Base-by-base conservation (phyloP, 768 basidiomycete genomes). In the Coprinellus aureogranulatus region DNA sequence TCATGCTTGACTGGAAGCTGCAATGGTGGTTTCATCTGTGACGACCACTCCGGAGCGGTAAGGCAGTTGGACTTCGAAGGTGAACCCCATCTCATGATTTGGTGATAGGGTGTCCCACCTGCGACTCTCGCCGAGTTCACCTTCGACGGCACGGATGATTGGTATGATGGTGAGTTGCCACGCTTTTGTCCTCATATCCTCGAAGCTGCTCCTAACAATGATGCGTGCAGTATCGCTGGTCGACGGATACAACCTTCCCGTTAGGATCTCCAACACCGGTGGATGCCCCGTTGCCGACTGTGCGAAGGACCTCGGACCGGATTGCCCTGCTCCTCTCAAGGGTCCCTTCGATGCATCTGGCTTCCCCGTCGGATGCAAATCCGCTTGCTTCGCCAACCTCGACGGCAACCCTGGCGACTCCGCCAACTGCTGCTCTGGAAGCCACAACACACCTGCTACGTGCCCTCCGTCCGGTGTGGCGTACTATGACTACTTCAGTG, bases 61-160 rank as follows among this genome's bases (percentile, higher is more conserved):
- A 62, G 71, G 12, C 2, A 37, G 12, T 25, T 34, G 28, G 9
- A 28, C n/a, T 12, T 25, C 44, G 10, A 46, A 26, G 14, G 20
- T 28, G 26, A 48, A 26, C n/a, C 45, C 16, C 6, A 14, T 10
- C 9, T 49, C 1, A 49, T 20, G 34, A 5, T 25, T 27, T 26
- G n/a, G 26, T 30, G 16, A 18, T 42, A 74, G 73, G 83, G 83
- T 54, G 79, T 84, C n/a, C 86, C 87, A 30, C 88, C 88, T 48
- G 87, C 83, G 2, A 78, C 81, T 1, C 73, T 88, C 39, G 88
- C 88, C 0, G 86, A 89, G 61, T 88, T 81, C 72, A 87, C 83
- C 18, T 71, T 88, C 4, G 59, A 63, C 40, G 75, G 71, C 9
- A 73, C 70, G 39, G 23, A 48, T 1, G 87, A 88, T 60, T 84